Base-by-base conservation (phyloP, 768 basidiomycete species). In the Mycena indigotica region DNA sequence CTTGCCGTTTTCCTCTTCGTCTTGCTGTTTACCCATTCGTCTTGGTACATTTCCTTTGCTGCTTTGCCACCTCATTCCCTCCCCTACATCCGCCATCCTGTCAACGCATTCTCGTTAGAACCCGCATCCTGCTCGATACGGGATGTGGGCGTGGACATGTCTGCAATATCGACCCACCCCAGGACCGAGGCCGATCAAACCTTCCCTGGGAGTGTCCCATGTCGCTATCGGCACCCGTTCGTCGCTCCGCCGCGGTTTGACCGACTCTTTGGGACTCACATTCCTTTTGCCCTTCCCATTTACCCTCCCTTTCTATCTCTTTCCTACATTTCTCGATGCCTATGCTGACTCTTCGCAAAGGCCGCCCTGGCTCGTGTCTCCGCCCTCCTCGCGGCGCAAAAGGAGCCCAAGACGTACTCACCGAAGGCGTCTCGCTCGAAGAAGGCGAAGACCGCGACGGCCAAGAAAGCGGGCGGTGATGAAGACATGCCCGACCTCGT, bases 131-230 rank as follows among this genome's bases (percentile, higher is more conserved):
- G 87, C 87, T 90, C 72, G 65, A 74, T 72, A 87, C 87, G 89
- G 92, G 88, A 80, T 89, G 76, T 82, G 89, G 89, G 91, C 84
- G 91, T 93, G 89, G 91, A 93, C 87, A 90, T 76, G 89, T 89
- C 83, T 93, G 91, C 91, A 86, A 93, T 73, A 93, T 73, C 65
- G 79, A 79, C 72, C 60, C 46, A 25, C 72, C 71, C 70, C 67
- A 72, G 72, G 72, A 67, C 58, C 67, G 70, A 78, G 80, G 80
- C 69, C 79, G 83, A 84, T 86, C 87, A 86, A 84, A 80, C 79
- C 77, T 72, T 74, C 66, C 67, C 70, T 77, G 77, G 75, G 71
- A 81, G 58, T 77, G 78, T 80, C 76, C 81, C 85, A 81, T 83
- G 82, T 87, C 86, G 86, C 87, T 89, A 88, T 89, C 87, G 86